A percentile compares a stretch with the other conserved stretches of the same genome.
phyloP scores from a whole-genome alignment of 805 yeast species.

The Metschnikowia henanensis region DNA sequence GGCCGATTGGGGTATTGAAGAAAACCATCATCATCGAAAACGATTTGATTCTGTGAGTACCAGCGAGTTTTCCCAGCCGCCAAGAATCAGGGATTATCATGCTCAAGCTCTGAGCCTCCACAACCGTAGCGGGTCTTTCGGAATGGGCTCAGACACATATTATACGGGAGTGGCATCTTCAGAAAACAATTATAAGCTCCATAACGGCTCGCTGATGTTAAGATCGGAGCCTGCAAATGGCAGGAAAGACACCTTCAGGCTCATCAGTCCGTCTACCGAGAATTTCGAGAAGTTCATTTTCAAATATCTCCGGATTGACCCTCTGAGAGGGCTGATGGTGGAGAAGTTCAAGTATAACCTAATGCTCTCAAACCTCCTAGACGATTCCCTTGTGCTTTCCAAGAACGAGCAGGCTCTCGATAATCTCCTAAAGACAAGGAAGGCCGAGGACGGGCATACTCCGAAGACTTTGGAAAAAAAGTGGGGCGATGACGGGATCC shows the following conservation, averaged over 20 bases:
- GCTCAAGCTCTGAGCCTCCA: neutral
- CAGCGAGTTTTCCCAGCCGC: constrained; percentile 21
- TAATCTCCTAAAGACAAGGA: constrained; percentile 13
- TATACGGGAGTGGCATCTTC: neutral
- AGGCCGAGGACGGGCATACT: constrained; percentile 2
- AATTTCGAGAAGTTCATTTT: constrained; percentile 23
- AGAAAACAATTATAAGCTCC: neutral
- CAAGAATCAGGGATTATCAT: constrained; percentile 5
- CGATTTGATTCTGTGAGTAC: constrained; percentile 19
- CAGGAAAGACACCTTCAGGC: neutral
- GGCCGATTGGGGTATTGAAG: constrained; percentile 27
- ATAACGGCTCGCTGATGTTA: neutral
- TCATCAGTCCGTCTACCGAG: constrained; percentile 12
- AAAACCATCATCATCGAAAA: constrained; percentile 9
- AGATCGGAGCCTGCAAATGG: neutral
- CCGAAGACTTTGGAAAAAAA: constrained; percentile 1
- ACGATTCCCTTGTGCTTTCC: constrained; percentile 42
- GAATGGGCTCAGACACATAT: constrained; percentile 7
- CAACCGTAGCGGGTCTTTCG: constrained; percentile 7
- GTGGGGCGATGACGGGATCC: constrained; percentile 25
- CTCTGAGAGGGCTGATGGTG: constrained; percentile 27
- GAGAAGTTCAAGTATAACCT: constrained; percentile 43
- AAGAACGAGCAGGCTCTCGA: constrained; percentile 39
- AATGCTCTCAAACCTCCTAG: constrained; percentile 38
- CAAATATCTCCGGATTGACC: constrained; percentile 25